Evolutionary conservation across 176 grass and related monocot genomes (phyloP), one percentile per base, ranked within the genome.

Genomic region (Carex parvula): DNA sequence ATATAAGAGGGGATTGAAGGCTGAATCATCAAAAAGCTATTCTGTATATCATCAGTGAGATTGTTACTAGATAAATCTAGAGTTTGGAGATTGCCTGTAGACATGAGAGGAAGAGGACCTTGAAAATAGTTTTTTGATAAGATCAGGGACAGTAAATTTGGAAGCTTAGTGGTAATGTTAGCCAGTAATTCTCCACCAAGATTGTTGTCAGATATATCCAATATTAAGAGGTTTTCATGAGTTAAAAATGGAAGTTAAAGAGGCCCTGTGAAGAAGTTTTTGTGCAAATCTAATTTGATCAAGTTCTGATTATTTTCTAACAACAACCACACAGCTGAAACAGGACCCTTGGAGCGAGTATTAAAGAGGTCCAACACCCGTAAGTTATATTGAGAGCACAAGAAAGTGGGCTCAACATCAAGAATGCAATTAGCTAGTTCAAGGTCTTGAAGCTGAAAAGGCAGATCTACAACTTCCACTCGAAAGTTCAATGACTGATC

Each of bases 141-240:
- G 17, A 46, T 46, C 3, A 71, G 17, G 17, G 1, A 71, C 8
- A 0, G 0, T 85, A 85, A 6, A 2, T 3, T 0, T 37, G 90
- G 82, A 89, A 89, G 82, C 55, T 82, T 12, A 39, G 8, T 81
- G 5, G 58, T 61, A 59, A 92, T 87, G 29, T 82, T 69, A 8
- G 0, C 1, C 0, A 85, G 85, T 17, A 92, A 0, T 16, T 46
- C 62, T 26, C 85, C 90, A 11, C 0, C 1, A 2, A 87, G 0
- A 17, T 3, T 18, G 79, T 89, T 89, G 30, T 56, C 44, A 17
- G 87, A 87, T n/a, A 92, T 4, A 67, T 55, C 53, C 8, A 89
- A n/a, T 1, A 17, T 0, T 20, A 32, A 0, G 20, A 92, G n/a
- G 11, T 14, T 26, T 50, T 85, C 81, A 30, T 41, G 58, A 3